phyloP scores from a whole-genome alignment of 345 rosid genomes.

The Brassica nigra region DNA sequence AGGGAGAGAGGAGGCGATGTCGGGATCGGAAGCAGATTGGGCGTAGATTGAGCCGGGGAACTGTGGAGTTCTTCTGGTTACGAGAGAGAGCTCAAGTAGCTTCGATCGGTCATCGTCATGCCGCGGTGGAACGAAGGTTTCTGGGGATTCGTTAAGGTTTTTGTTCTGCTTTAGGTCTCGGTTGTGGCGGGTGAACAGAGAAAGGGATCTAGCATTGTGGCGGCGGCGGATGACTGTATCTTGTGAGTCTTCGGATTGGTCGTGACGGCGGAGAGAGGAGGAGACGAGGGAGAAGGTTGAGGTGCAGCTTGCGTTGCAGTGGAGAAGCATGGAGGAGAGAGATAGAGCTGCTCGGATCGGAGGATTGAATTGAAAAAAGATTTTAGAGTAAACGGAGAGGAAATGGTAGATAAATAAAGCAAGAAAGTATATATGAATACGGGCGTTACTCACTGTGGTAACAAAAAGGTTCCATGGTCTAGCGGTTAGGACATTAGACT shows the following conservation, averaged over 20 bases:
- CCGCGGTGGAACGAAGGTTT: slow-evolving; percentile 29
- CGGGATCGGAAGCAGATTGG: slow-evolving; percentile 39
- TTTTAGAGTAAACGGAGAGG: background rate
- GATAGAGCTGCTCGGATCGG: background rate
- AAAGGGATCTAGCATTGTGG: slow-evolving; percentile 58
- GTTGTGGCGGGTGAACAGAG: slow-evolving; percentile 48
- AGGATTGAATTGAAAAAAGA: background rate
- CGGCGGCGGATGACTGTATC: slow-evolving; percentile 49
- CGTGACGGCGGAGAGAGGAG: slow-evolving; percentile 39
- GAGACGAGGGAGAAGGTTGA: slow-evolving; percentile 36
- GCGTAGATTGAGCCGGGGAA: slow-evolving; percentile 66
- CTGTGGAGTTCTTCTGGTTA: slow-evolving; percentile 60
- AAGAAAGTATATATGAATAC: background rate
- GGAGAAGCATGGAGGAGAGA: slow-evolving; percentile 1
- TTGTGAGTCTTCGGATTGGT: slow-evolving; percentile 26
- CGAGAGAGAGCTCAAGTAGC: slow-evolving; percentile 62
- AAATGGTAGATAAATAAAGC: background rate
- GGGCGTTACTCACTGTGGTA: background rate
- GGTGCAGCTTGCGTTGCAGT: slow-evolving; percentile 27
- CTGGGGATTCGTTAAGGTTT: slow-evolving; percentile 26
- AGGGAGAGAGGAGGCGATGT: slow-evolving; percentile 45
- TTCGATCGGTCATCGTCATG: slow-evolving; percentile 40
- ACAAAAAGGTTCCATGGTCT: slow-evolving; percentile 68
- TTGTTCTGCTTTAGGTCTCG: slow-evolving; percentile 20
- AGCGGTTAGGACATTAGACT: slow-evolving; percentile 92